Conservation (phyloP, 23 red algal genomes). For the Gracilaria vermiculophylla region DNA sequence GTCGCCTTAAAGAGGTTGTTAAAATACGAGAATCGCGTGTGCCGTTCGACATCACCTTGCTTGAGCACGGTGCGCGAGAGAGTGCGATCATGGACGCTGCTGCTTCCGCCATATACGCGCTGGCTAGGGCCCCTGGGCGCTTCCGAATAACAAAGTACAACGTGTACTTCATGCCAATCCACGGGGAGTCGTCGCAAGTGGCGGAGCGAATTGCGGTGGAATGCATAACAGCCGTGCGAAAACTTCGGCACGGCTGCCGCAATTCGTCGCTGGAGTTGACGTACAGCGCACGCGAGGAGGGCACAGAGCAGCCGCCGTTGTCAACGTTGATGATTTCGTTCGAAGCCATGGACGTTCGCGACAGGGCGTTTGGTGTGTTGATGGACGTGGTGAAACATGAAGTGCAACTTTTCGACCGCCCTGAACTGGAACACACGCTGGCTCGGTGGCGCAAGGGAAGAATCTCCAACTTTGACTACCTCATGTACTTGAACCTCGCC, state of each 20-base stretch:
- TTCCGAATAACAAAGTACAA: slow-evolving; percentile 46
- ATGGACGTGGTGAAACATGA: not conserved
- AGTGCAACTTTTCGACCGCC: slow-evolving; percentile 31
- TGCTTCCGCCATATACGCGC: slow-evolving; percentile 41
- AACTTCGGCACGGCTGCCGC: slow-evolving; percentile 50
- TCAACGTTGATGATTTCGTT: slow-evolving; percentile 65
- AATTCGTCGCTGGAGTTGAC: slow-evolving; percentile 56
- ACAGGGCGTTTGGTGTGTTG: slow-evolving; percentile 18
- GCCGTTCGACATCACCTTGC: slow-evolving; percentile 60
- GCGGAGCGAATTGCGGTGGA: slow-evolving; percentile 27
- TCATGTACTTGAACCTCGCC: slow-evolving; percentile 74
- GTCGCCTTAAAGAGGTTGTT: slow-evolving; percentile 34
- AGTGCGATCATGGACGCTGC: slow-evolving; percentile 47
- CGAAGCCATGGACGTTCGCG: slow-evolving; percentile 4
- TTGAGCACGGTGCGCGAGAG: slow-evolving; percentile 51
- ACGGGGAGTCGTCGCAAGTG: slow-evolving; percentile 28
- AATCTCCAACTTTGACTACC: slow-evolving; percentile 81
- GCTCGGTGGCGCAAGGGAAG: slow-evolving; percentile 40
- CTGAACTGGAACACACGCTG: slow-evolving; percentile 36
- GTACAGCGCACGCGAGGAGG: slow-evolving; percentile 9
- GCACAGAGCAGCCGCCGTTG: not conserved
- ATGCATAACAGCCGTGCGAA: slow-evolving; percentile 10
- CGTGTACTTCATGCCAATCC: slow-evolving; percentile 78
- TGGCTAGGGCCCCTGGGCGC: slow-evolving; percentile 52
- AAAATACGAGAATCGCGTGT: slow-evolving; percentile 25